Evolutionary conservation across 108 stramenopile genomes (phyloP), one percentile per base, ranked within the genome.

Genomic region (Skeletonema marinoi): DNA sequence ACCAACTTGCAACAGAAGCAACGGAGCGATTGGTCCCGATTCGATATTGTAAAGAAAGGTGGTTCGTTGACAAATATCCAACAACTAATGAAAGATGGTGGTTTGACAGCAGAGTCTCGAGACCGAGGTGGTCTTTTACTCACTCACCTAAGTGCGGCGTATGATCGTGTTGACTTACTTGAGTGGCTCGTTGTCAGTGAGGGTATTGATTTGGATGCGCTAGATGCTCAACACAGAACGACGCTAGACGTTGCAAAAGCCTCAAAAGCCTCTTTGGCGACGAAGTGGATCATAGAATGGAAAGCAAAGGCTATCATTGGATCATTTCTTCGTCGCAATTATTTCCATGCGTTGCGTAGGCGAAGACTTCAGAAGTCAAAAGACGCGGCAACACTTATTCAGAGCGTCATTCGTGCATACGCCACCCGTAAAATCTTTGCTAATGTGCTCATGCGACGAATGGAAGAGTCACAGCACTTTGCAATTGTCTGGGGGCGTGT

Each of bases 401-500:
- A 74, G 66, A 54, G 46, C 8, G 13, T 54, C 14, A 13, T 63
- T 16, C 66, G 73, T 16, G 65, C 66, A 13, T 21, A 67, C 44
- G 14, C n/a, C 30, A 68, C 44, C 16, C 66, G 73, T 2, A 66
- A 58, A 30, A n/a, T 66, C 11, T 58, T 66, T 58, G 16, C 38
- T 2, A 19, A 44, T 58, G 41, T 19, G 13, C 33, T 74, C 9
- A 13, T 56, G n/a, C 48, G 21, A 16, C n/a, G 66, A 8, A 32
- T 74, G 10, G 73, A 68, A 48, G 73, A 74, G 21, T 74, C 65
- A 3, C 65, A 56, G 11, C 73, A 65, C 21, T 68, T 74, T 25
- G 4, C 48, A 12, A n/a, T 44, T 32, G 44, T 63, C 4, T 74
- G 73, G 73, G 56, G 11, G 9, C 21, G 16, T 21, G 66, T 44